Evolutionary conservation across 176 grass and related monocot genomes (phyloP).

Genomic region (Alopecurus myosuroides): DNA sequence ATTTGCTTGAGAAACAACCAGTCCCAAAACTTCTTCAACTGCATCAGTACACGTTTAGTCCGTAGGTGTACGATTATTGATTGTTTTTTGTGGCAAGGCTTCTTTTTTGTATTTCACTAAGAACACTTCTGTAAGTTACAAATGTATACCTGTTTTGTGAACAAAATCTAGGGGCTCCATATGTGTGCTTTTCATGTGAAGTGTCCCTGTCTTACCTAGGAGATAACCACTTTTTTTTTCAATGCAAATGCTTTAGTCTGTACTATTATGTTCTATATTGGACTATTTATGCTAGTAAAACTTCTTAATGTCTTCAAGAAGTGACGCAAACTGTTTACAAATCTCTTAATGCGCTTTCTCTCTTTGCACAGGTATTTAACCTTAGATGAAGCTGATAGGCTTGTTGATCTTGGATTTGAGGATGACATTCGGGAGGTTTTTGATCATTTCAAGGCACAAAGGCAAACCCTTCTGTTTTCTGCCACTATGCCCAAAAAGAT

Average conservation of each 20-base stretch:
- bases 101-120: background rate
- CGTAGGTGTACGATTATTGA: too few species aligned
- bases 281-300: background rate
- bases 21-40: too few species aligned
- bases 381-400: conserved; percentile 91
- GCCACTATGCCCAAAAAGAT: conserved; percentile 99
- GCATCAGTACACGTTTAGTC: too few species aligned
- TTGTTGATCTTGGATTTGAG: conserved; percentile 96
- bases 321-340: background rate
- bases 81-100: background rate
- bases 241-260: background rate
- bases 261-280: background rate
- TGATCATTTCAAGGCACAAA: conserved; percentile 96
- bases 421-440: conserved; percentile 97
- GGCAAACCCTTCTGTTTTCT: conserved; percentile 90
- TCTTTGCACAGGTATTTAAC: conserved; percentile 65
- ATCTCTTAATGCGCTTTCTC: conserved; percentile 21
- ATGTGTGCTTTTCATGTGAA: background rate
- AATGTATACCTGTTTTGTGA: background rate
- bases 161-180: background rate
- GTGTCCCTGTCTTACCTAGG: background rate
- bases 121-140: background rate
- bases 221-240: background rate
- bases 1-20: too few species aligned
- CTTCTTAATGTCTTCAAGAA: background rate